These are phyloP conservation scores for Teratosphaeria viscida DNA, from an alignment of 2,329 filamentous ascomycete genomes.

Conservation along the genomic window DNA sequence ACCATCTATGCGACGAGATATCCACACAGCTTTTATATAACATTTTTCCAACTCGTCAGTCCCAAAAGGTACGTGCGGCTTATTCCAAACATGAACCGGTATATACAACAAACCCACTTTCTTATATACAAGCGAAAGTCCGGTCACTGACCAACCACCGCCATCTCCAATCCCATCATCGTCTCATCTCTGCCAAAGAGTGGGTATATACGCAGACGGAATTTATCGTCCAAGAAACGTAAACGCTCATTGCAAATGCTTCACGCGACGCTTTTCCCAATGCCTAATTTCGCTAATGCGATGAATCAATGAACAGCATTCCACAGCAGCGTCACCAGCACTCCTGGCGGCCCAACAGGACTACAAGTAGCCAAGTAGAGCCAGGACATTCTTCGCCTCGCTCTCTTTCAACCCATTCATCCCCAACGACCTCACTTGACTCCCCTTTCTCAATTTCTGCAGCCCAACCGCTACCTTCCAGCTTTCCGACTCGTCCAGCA, in stretches of 20 bases:
- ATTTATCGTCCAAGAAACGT: not conserved
- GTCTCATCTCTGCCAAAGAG: not conserved
- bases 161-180: not conserved
- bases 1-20: no score
- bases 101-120: not conserved
- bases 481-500: slow-evolving; percentile 47
- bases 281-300: not conserved
- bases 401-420: slow-evolving; percentile 42
- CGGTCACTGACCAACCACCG: not conserved
- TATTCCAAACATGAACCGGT: not conserved
- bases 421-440: slow-evolving; percentile 44
- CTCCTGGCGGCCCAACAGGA: not conserved
- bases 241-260: not conserved
- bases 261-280: not conserved
- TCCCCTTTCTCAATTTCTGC: slow-evolving; percentile 45
- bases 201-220: not conserved
- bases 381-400: slow-evolving; percentile 31
- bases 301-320: not conserved
- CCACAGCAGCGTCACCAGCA: not conserved
- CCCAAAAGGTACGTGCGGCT: not conserved
- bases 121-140: not conserved
- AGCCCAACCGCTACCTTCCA: slow-evolving; percentile 54
- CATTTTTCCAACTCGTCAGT: no score
- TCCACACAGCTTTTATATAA: no score
- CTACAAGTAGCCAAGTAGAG: slow-evolving; percentile 13